Base-by-base conservation (phyloP, 2,329 filamentous ascomycete genomes). In the Elsinoe necatrix region DNA sequence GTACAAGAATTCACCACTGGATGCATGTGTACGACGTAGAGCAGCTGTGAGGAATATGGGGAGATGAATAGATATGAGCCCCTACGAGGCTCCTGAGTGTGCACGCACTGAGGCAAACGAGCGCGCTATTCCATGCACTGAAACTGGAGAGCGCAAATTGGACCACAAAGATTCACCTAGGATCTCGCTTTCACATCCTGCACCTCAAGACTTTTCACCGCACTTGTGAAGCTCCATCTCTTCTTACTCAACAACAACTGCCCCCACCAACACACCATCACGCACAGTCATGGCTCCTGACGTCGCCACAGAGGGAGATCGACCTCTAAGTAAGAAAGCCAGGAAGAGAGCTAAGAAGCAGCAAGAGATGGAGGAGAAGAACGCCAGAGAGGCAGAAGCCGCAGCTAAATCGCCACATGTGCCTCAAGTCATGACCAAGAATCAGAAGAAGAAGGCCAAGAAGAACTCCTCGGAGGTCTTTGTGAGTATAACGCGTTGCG, bases 121-220 rank as follows among this genome's bases (percentile, higher is more conserved):
- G 34, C 5, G 14, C 4, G 9, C 3, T 37, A 12, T 37, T n/a
- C 57, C 66, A 66, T 37, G 34, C 34, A n/a, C 34, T 4, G 34
- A 37, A 6, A 11, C 34, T 37, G 34, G 34, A 37, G 34, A 37
- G 34, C 34, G 34, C 12, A 14, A 37, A 7, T 14, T 11, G 34
- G 34, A 37, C 5, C 34, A 37, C 34, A 37, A 6, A 37, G 9
- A 37, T n/a, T 37, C 14, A 37, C 34, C 4, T 14, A n/a, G 34
- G 5, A 6, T 11, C 14, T 37, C 34, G 3, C 34, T 37, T 14
- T 12, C 34, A 12, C 9, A 12, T 37, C 14, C 14, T 11, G 14
- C 12, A n/a, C 14, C 34, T 7, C 9, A n/a, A 37, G 14, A 12
- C 3, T 37, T 11, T 37, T 6, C 34, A 37, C 9, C 12, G 34